phyloP scores from a whole-genome alignment of 2,329 filamentous ascomycete genomes.

The Seiridium cupressi region DNA sequence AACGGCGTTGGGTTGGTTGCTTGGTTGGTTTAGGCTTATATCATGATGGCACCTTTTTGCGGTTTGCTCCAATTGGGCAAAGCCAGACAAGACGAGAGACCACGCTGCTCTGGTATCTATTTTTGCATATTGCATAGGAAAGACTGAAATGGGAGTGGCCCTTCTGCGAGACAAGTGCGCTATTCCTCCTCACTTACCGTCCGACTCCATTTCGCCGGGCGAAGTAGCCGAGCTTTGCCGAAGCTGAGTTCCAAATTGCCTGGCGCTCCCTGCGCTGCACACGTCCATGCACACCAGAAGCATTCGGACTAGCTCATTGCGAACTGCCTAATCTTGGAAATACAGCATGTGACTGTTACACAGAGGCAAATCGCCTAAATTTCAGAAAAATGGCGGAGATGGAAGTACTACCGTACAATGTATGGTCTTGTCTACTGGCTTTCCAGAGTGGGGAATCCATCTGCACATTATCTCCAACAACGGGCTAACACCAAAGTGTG shows the following conservation, averaged over 20 bases:
- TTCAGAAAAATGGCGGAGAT: no score
- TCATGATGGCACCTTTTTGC: neutral
- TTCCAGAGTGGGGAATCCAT: no score
- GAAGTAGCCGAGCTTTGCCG: neutral
- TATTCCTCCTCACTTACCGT: neutral
- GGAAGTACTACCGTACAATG: no score
- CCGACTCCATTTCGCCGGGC: neutral
- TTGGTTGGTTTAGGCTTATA: neutral
- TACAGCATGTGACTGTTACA: neutral
- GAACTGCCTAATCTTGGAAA: neutral
- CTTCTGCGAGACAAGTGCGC: neutral
- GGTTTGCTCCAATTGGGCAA: neutral
- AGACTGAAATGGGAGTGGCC: neutral
- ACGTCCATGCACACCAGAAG: neutral
- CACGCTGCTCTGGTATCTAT: neutral
- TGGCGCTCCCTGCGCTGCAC: no score
- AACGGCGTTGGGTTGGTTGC: constrained; percentile 3
- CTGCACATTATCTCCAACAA: no score
- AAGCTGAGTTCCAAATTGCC: neutral
- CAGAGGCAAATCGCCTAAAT: no score
- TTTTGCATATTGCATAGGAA: neutral
- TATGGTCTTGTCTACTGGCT: no score
- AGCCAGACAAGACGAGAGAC: neutral
- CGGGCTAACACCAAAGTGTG: no score
- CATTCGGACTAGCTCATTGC: neutral